Evolutionary conservation across 176 grass and related monocot genomes (phyloP).

Genomic region (Rhynchospora breviuscula): DNA sequence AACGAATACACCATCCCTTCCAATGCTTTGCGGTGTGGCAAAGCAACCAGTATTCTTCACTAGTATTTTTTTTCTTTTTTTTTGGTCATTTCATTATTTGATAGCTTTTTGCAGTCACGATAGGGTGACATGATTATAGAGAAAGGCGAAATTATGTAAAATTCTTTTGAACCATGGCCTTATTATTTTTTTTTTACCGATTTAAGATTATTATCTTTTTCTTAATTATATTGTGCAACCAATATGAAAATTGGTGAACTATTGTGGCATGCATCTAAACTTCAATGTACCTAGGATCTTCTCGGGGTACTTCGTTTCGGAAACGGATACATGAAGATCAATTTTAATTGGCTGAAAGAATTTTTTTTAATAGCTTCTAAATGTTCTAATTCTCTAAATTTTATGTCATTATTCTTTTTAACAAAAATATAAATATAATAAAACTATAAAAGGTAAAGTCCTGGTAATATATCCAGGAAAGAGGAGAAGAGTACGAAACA

Average conservation of each 20-base stretch:
- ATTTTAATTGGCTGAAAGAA: too few relatives aligned
- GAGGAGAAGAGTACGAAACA: too few relatives aligned
- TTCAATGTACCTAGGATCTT: too few relatives aligned
- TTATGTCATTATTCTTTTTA: too few relatives aligned
- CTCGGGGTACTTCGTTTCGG: too few relatives aligned
- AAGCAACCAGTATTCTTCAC: conserved; percentile 39
- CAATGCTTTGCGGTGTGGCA: conserved; percentile 63
- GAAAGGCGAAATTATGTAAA: conserved; percentile 9
- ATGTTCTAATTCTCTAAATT: too few relatives aligned
- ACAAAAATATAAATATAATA: too few relatives aligned
- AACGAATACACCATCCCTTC: conserved; percentile 73
- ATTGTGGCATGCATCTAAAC: too few relatives aligned
- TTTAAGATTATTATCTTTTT: not conserved
- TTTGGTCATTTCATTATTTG: conserved; percentile 4
- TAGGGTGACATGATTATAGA: conserved; percentile 17
- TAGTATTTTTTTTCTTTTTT: conserved; percentile 2
- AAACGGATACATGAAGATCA: too few relatives aligned
- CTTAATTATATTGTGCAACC: not conserved
- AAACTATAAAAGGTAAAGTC: too few relatives aligned
- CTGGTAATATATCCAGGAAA: too few relatives aligned
- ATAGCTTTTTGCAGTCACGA: conserved; percentile 10
- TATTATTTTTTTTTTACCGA: not conserved
- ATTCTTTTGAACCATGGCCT: not conserved
- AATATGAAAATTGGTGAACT: not conserved
- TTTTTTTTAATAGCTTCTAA: too few relatives aligned